Evolutionary conservation across 2,329 filamentous ascomycete genomes (phyloP).

Genomic region (Pyricularia sp.): DNA sequence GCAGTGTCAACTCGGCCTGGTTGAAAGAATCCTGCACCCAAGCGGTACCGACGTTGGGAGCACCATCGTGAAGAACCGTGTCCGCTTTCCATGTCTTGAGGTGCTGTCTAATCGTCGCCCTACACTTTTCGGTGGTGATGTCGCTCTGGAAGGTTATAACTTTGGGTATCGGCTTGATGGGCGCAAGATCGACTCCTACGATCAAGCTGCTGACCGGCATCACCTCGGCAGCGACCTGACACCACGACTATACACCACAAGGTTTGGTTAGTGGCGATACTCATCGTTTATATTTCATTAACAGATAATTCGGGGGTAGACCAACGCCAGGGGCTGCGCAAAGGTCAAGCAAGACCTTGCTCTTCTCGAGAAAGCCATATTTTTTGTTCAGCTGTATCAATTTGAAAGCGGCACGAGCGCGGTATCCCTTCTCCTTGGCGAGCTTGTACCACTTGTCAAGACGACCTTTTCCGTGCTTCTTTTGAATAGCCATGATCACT

Average conservation of each 20-base stretch:
- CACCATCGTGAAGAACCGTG: slow-evolving; percentile 89
- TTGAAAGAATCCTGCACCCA: slow-evolving; percentile 99
- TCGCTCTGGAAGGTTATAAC: slow-evolving; percentile 95
- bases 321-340: slow-evolving; percentile 87
- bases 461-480: slow-evolving; percentile 98
- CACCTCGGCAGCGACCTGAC: slow-evolving; percentile 86
- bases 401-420: slow-evolving; percentile 94
- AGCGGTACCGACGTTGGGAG: slow-evolving; percentile 92
- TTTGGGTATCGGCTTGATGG: slow-evolving; percentile 89
- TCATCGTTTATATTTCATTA: not conserved
- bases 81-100: slow-evolving; percentile 95
- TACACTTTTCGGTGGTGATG: slow-evolving; percentile 93
- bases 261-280: slow-evolving; percentile 13
- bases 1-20: slow-evolving; percentile 82
- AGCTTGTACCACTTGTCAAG: slow-evolving; percentile 98
- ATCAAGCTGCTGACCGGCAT: slow-evolving; percentile 89
- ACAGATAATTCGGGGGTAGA: slow-evolving; percentile 9
- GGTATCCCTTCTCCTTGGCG: slow-evolving; percentile 95
- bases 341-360: slow-evolving; percentile 90
- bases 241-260: slow-evolving; percentile 56
- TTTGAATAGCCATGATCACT: slow-evolving; percentile 75
- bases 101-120: slow-evolving; percentile 76
- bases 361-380: slow-evolving; percentile 95
- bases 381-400: slow-evolving; percentile 98
- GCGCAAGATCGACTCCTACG: slow-evolving; percentile 83